Percentiles rank a stretch among this genome's conserved stretches.
phyloP scores from a whole-genome alignment of 306 rosid genomes.

The Vigna mungo region DNA sequence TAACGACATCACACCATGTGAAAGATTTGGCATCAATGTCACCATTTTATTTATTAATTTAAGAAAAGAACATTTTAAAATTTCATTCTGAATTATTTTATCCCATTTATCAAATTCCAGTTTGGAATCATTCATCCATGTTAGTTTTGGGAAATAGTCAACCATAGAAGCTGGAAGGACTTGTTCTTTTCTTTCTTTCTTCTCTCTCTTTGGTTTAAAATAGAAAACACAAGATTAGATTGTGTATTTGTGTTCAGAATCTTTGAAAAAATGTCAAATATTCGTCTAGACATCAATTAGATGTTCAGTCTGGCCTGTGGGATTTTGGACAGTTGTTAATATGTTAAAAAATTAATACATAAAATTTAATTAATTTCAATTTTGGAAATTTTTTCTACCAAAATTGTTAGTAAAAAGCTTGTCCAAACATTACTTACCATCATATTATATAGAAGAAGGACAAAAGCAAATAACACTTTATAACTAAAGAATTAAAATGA shows the following conservation, averaged over 20 bases:
- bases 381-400: too few species aligned
- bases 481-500: background rate
- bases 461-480: background rate
- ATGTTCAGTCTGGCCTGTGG: background rate
- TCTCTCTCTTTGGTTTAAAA: background rate
- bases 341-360: background rate
- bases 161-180: constrained; percentile 39
- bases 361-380: too few species aligned
- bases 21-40: constrained; percentile 5
- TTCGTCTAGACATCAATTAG: background rate
- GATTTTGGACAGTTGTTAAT: constrained; percentile 7
- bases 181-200: background rate
- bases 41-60: constrained; percentile 22
- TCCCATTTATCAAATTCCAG: constrained; percentile 24
- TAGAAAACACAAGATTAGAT: constrained; percentile 6
- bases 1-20: constrained; percentile 34
- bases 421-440: background rate
- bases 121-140: constrained; percentile 32
- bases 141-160: constrained; percentile 36
- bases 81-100: constrained; percentile 21
- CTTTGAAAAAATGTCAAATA: constrained; percentile 25
- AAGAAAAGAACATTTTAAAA: constrained; percentile 1
- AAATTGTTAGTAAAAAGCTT: too few species aligned
- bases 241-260: background rate
- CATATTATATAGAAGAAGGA: background rate